Evolutionary conservation across 139 green algal genomes (phyloP).

Genomic region (Chlorella sp.): DNA sequence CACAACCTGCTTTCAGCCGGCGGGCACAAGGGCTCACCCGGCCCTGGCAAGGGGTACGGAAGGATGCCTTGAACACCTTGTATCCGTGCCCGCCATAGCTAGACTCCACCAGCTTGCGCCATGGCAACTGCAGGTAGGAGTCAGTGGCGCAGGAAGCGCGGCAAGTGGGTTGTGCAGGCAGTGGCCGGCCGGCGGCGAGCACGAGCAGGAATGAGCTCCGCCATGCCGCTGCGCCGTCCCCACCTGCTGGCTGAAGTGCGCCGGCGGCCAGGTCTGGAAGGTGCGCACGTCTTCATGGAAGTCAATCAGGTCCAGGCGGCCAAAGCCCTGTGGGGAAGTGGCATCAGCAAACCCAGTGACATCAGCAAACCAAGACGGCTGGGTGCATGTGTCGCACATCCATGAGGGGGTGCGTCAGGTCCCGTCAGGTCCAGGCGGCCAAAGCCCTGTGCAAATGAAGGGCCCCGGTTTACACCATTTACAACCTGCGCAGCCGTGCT

Average conservation of each 20-base stretch:
- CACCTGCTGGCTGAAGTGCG: conserved; percentile 40
- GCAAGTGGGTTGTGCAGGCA: too few relatives aligned
- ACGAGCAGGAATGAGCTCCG: too few relatives aligned
- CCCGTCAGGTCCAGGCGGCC: conserved; percentile 29
- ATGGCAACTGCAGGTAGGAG: conserved; percentile 48
- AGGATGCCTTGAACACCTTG: conserved; percentile 64
- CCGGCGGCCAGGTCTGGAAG: conserved; percentile 49
- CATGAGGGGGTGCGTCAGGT: too few relatives aligned
- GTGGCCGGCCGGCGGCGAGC: too few relatives aligned
- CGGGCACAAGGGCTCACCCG: conserved; percentile 5
- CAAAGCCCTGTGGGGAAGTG: conserved; percentile 35
- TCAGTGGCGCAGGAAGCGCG: too few relatives aligned
- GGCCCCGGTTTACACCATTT: too few relatives aligned
- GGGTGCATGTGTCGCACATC: too few relatives aligned
- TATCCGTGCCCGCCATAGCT: conserved; percentile 44
- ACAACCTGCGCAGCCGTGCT: too few relatives aligned
- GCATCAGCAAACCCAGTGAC: too few relatives aligned
- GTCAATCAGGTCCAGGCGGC: conserved; percentile 47
- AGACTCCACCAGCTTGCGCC: conserved; percentile 53
- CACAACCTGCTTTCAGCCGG: neutral
- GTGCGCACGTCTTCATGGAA: conserved; percentile 48
- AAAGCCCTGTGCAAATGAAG: too few relatives aligned
- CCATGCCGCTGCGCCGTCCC: too few relatives aligned
- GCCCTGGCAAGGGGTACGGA: conserved; percentile 64
- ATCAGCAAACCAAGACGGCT: too few relatives aligned